A percentile compares a stretch with the other conserved stretches of the same genome.
Evolutionary conservation across 306 rosid species (phyloP).

Genomic region (Benincasa hispida): DNA sequence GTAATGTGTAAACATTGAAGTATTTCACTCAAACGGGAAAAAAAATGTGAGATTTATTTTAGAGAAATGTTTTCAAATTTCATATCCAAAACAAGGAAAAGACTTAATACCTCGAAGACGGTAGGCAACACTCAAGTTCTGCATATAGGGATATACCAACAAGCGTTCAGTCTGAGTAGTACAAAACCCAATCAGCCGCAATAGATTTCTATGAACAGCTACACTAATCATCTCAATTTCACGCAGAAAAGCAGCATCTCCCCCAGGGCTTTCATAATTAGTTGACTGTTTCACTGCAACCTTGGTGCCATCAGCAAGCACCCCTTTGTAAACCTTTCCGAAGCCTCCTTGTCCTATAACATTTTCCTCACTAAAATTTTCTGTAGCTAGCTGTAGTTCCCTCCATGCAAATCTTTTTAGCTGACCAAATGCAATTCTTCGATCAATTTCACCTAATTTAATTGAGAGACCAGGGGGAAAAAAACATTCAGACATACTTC

Average conservation of each 20-base stretch:
- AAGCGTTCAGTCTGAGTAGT: conserved; percentile 93
- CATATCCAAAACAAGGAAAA: not conserved
- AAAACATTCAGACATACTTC: not conserved
- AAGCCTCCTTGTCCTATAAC: conserved; percentile 99
- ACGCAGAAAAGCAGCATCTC: conserved; percentile 92
- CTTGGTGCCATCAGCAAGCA: conserved; percentile 70
- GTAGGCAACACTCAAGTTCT: conserved; percentile 90
- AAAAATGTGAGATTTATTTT: not conserved
- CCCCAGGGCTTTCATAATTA: conserved; percentile 91
- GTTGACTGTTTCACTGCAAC: conserved; percentile 91
- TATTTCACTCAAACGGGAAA: not conserved
- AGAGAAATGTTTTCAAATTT: not conserved
- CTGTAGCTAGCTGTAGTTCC: conserved; percentile 87
- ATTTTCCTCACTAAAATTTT: conserved; percentile 77
- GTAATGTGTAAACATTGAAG: not conserved
- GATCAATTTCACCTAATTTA: conserved; percentile 85
- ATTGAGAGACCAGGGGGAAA: conserved; percentile 8
- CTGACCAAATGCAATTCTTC: conserved; percentile 94
- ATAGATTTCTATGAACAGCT: conserved; percentile 82
- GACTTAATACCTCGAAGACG: conserved; percentile 58
- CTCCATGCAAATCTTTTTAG: conserved; percentile 84
- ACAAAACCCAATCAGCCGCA: conserved; percentile 84
- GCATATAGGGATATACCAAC: conserved; percentile 92
- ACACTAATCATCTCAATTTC: conserved; percentile 99
- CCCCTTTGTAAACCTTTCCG: conserved; percentile 97